Conservation (phyloP, 768 basidiomycete species). For the Lactifluus rugatus region DNA sequence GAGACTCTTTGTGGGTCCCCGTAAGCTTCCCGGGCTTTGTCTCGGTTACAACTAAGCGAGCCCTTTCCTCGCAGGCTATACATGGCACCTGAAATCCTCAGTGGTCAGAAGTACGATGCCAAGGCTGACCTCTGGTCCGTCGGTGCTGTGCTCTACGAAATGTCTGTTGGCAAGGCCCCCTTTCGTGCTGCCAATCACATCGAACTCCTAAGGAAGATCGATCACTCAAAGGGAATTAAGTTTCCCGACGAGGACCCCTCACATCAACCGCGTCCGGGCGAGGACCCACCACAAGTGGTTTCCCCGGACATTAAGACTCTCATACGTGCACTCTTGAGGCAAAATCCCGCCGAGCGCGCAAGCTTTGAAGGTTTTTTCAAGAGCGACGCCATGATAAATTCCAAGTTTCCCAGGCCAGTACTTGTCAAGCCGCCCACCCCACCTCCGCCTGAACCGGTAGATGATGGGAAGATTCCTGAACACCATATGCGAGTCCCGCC, state of each 20-base stretch:
- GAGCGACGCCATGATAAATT: conserved; percentile 65
- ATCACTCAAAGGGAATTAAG: conserved; percentile 80
- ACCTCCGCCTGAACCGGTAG: conserved; percentile 20
- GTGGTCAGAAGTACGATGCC: conserved; percentile 96
- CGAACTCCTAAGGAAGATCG: conserved; percentile 88
- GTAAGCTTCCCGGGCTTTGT: conserved; percentile 36
- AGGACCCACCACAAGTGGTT: conserved; percentile 44
- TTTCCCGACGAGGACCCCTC: conserved; percentile 87
- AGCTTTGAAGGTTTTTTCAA: conserved; percentile 90
- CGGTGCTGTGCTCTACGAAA: conserved; percentile 93
- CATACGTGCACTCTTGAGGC: conserved; percentile 74
- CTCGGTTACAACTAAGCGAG: background rate
- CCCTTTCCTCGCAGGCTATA: conserved; percentile 53
- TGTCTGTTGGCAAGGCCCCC: conserved; percentile 86
- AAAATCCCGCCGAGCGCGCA: conserved; percentile 74
- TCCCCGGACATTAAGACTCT: conserved; percentile 80
- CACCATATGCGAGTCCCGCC: conserved; percentile 67
- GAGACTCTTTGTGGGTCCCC: conserved; percentile 98
- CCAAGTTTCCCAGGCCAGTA: conserved; percentile 58
- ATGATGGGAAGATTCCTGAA: conserved; percentile 44
- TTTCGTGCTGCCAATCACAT: conserved; percentile 96
- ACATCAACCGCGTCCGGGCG: conserved; percentile 35
- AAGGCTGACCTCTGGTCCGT: conserved; percentile 98
- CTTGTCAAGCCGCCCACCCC: conserved; percentile 27
- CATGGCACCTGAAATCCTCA: conserved; percentile 98